phyloP scores from a whole-genome alignment of 371 early-diverging fungal genomes.

The Haplosporangium sp. region DNA sequence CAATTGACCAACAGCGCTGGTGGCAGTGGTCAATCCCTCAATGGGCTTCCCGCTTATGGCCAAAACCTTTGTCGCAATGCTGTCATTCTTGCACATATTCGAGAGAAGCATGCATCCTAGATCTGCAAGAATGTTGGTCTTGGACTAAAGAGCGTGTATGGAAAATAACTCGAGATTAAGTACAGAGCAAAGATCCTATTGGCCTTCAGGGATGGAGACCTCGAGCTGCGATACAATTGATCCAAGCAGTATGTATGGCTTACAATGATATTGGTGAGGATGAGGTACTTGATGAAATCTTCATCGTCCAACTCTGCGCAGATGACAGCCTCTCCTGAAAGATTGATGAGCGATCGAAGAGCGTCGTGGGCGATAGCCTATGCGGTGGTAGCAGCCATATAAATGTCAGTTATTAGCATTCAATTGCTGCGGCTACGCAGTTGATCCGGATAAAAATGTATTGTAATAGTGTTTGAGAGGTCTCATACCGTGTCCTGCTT shows the following conservation, averaged over 20 bases:
- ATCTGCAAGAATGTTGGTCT: conserved; percentile 69
- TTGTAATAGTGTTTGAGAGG: too few species aligned
- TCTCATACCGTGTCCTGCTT: conserved; percentile 75
- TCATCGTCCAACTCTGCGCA: conserved; percentile 72
- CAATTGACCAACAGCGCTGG: conserved; percentile 79
- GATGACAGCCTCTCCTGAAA: conserved; percentile 75
- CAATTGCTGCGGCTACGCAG: too few species aligned
- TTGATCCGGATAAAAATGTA: too few species aligned
- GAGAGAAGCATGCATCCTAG: conserved; percentile 92
- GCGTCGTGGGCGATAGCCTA: conserved; percentile 89
- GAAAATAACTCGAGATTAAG: background rate
- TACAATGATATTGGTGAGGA: conserved; percentile 74
- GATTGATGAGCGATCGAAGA: conserved; percentile 83
- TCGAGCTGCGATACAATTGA: too few species aligned
- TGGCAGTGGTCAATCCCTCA: conserved; percentile 59
- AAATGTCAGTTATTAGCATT: too few species aligned
- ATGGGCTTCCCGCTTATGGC: conserved; percentile 57
- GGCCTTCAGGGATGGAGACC: too few species aligned
- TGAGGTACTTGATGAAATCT: conserved; percentile 72
- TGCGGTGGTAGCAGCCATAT: too few species aligned
- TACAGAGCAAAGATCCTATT: conserved; percentile 9
- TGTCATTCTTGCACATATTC: conserved; percentile 85
- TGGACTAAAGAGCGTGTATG: conserved; percentile 14
- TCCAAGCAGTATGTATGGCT: conserved; percentile 3
- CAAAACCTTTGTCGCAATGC: conserved; percentile 67